Conservation (phyloP, 1,284 basidiomycete species). For the Rhodotorula sp. region DNA sequence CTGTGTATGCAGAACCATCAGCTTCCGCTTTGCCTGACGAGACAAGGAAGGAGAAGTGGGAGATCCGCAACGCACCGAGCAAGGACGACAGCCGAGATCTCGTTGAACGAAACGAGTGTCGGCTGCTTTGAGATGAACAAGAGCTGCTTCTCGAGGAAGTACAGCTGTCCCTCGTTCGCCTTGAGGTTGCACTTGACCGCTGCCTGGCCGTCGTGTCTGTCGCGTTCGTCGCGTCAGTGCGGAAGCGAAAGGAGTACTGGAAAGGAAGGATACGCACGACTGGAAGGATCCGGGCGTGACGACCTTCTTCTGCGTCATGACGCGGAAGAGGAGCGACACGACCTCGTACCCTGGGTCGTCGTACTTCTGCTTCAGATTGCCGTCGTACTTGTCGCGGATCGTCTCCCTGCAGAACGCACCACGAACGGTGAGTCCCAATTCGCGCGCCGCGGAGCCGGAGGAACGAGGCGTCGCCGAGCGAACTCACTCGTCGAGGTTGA, state of each 20-base stretch:
- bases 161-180: slow-evolving; percentile 93
- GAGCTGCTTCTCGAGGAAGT: slow-evolving; percentile 95
- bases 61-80: slow-evolving; percentile 59
- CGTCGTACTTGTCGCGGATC: slow-evolving; percentile 58
- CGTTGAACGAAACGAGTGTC: slow-evolving; percentile 82
- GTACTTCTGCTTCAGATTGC: slow-evolving; percentile 84
- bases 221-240: too few relatives aligned
- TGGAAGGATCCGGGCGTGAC: slow-evolving; percentile 76
- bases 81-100: slow-evolving; percentile 89
- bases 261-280: slow-evolving; percentile 56
- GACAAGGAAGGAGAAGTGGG: not conserved
- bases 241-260: not conserved
- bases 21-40: not conserved
- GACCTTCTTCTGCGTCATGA: slow-evolving; percentile 86
- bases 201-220: slow-evolving; percentile 54
- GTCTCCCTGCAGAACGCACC: slow-evolving; percentile 44
- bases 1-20: slow-evolving; percentile 43
- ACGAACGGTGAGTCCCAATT: slow-evolving; percentile 21
- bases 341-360: slow-evolving; percentile 94
- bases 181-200: slow-evolving; percentile 94
- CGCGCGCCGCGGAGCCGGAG: not conserved
- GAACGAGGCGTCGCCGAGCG: slow-evolving; percentile 51
- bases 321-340: slow-evolving; percentile 90
- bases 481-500: slow-evolving; percentile 82
- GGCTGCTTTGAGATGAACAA: slow-evolving; percentile 99